A percentile compares a stretch with the other conserved stretches of the same genome.
Evolutionary conservation across 1,284 basidiomycete species (phyloP).

Genomic region (Moniliophthora roreri): DNA sequence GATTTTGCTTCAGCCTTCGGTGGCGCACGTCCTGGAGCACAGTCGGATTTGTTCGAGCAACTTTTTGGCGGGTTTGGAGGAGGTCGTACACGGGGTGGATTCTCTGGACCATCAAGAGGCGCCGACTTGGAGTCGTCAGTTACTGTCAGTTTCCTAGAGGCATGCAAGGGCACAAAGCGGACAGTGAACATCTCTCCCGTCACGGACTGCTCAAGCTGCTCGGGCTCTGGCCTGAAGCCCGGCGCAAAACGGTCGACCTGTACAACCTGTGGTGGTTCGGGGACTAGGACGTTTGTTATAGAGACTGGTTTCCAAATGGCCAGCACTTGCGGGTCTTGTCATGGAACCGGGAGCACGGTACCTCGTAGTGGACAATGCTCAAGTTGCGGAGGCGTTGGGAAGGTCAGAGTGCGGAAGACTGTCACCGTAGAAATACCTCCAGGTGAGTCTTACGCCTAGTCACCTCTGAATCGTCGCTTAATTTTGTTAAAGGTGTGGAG

Average conservation of each 20-base stretch:
- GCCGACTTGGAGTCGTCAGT: conserved; percentile 84
- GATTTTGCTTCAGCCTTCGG: conserved; percentile 74
- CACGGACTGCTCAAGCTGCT: conserved; percentile 83
- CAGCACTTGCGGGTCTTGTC: conserved; percentile 84
- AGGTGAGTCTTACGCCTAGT: conserved; percentile 47
- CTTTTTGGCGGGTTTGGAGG: conserved; percentile 76
- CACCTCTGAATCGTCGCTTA: conserved; percentile 16
- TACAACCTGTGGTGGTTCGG: conserved; percentile 81
- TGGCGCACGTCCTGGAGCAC: conserved; percentile 47
- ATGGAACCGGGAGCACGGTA: conserved; percentile 82
- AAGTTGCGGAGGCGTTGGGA: conserved; percentile 85
- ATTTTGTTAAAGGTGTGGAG: conserved; percentile 71
- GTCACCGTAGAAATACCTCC: conserved; percentile 87
- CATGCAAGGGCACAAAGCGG: conserved; percentile 86
- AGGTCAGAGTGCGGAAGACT: conserved; percentile 78
- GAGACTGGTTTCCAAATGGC: conserved; percentile 98
- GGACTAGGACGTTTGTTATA: conserved; percentile 89
- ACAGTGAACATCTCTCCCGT: conserved; percentile 83
- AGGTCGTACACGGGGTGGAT: conserved; percentile 38
- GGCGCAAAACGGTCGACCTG: conserved; percentile 88
- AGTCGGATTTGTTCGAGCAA: conserved; percentile 82
- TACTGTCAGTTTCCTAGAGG: conserved; percentile 87
- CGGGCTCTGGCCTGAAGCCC: conserved; percentile 84
- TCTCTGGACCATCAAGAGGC: conserved; percentile 57
- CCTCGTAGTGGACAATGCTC: conserved; percentile 81